Percentiles rank a stretch among this genome's conserved stretches.
Evolutionary conservation across 2,329 filamentous ascomycete genomes (phyloP).

Genomic region (Magnaporthales sp.): DNA sequence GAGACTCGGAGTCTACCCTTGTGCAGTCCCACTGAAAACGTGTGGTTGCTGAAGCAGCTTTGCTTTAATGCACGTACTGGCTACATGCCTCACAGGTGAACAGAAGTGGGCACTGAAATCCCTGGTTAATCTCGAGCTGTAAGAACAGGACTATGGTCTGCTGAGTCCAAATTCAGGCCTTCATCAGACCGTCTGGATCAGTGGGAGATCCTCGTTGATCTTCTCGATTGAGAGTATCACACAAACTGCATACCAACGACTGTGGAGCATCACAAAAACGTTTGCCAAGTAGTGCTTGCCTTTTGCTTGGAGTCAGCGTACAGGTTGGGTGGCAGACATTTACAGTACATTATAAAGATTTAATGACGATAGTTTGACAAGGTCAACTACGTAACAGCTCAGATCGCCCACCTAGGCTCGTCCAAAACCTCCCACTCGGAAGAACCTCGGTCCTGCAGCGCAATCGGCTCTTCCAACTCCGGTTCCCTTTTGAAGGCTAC

Average conservation of each 20-base stretch:
- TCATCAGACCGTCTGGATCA: neutral
- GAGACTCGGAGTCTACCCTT: neutral
- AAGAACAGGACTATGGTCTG: neutral
- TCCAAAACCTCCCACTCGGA: neutral
- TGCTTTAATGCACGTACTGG: neutral
- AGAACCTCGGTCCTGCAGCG: neutral
- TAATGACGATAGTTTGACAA: neutral
- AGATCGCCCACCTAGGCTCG: neutral
- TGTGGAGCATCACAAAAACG: neutral
- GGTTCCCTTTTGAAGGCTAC: neutral
- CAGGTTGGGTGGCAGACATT: neutral
- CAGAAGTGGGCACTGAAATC: too few species aligned
- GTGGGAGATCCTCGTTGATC: neutral
- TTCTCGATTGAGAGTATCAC: neutral
- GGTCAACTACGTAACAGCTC: too few species aligned
- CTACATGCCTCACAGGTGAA: neutral
- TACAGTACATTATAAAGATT: neutral
- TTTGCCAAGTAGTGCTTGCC: neutral
- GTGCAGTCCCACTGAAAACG: neutral
- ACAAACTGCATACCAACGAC: neutral
- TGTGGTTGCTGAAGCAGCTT: neutral
- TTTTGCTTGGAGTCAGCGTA: neutral
- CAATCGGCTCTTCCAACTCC: neutral
- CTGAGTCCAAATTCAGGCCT: too few species aligned
- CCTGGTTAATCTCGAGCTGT: neutral